A percentile compares a stretch with the other conserved stretches of the same genome.
These are phyloP conservation scores for Carallia brachiata DNA, from an alignment of 345 rosid species.

Conservation along the genomic window DNA sequence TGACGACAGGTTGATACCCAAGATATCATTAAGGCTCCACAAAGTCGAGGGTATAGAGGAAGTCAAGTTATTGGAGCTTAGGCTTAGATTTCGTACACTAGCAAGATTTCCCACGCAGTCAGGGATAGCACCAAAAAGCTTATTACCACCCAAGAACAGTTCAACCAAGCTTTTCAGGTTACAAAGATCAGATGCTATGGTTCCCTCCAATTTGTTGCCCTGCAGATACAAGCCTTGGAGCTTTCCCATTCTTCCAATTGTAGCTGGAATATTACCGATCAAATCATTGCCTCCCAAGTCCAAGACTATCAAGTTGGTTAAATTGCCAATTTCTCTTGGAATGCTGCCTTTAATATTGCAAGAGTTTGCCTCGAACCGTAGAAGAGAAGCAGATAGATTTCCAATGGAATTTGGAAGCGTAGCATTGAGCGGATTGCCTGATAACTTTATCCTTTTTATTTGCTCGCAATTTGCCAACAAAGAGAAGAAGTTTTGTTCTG, in stretches of 20 bases:
- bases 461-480: constrained; percentile 8
- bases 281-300: not conserved
- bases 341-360: constrained; percentile 6
- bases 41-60: not conserved
- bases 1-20: not conserved
- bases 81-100: not conserved
- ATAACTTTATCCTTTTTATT: not conserved
- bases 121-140: constrained; percentile 7
- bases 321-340: constrained; percentile 9
- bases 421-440: not conserved
- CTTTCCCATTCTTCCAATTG: not conserved
- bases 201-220: not conserved
- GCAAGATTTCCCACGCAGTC: not conserved
- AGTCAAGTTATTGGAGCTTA: not conserved
- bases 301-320: not conserved
- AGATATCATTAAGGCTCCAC: not conserved
- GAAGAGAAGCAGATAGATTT: constrained; percentile 8
- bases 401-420: constrained; percentile 2
- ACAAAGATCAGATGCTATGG: not conserved
- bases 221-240: not conserved
- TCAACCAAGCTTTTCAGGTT: not conserved
- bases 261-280: not conserved
- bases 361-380: not conserved
- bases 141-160: not conserved
- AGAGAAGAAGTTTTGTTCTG: constrained; percentile 7